These are phyloP conservation scores for Eutypa lata DNA, from an alignment of 2,329 filamentous ascomycete genomes.

Conservation along the genomic window DNA sequence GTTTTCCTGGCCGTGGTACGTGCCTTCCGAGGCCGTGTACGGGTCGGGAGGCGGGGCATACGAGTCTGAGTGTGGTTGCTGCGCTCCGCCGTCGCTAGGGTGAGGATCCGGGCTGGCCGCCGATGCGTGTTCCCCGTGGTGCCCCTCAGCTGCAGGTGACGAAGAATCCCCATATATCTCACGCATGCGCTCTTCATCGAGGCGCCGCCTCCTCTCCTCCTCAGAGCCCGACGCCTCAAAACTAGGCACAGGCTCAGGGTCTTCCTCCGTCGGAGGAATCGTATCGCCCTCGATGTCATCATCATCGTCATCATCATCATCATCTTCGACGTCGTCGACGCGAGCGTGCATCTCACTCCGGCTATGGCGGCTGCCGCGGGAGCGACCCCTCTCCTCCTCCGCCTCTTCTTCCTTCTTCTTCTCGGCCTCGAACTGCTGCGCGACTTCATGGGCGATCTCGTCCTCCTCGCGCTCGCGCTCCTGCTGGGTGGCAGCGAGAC, in stretches of 20 bases:
- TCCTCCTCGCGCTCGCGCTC: constrained; percentile 18
- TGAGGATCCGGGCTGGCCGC: too few species aligned
- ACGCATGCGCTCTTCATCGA: constrained; percentile 49
- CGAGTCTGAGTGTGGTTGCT: constrained; percentile 15
- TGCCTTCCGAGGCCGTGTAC: constrained; percentile 9
- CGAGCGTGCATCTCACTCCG: constrained; percentile 3
- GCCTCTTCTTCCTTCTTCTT: constrained; percentile 16
- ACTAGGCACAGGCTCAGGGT: constrained; percentile 9
- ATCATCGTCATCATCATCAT: constrained; percentile 8
- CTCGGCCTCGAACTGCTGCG: constrained; percentile 30
- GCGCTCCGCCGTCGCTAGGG: too few species aligned
- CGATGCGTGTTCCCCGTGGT: too few species aligned
- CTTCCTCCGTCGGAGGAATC: constrained; percentile 2
- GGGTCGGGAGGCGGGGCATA: constrained; percentile 22
- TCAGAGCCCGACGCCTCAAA: constrained; percentile 21
- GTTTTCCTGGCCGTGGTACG: constrained; percentile 27
- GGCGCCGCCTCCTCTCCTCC: constrained; percentile 30
- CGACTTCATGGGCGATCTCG: constrained; percentile 29
- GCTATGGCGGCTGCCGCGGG: constrained; percentile 9
- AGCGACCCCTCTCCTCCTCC: constrained; percentile 15
- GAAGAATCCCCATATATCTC: constrained; percentile 51
- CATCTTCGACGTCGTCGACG: constrained; percentile 7
- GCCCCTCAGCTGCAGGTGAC: constrained; percentile 9
- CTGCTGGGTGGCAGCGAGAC: constrained; percentile 46
- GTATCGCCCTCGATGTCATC: constrained; percentile 9